Evolutionary conservation across 441 rosid genomes (phyloP).

Genomic region (Hypseocharis bilobata): DNA sequence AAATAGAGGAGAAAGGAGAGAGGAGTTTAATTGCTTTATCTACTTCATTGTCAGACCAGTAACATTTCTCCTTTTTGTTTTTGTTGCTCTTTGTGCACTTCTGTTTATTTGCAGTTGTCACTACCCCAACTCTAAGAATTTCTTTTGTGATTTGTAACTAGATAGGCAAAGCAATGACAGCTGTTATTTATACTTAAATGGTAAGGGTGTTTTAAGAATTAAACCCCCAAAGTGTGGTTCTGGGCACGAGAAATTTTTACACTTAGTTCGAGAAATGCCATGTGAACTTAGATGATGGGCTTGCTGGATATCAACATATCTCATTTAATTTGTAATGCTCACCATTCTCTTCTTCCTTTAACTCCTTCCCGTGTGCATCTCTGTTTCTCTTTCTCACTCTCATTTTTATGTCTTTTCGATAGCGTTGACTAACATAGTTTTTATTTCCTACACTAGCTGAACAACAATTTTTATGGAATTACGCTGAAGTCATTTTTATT

Average conservation of each 20-base stretch:
- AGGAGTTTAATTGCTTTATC: no score
- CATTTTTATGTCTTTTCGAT: not conserved
- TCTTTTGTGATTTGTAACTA: no score
- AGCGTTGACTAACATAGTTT: no score
- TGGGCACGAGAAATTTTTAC: not conserved
- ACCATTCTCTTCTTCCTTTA: not conserved
- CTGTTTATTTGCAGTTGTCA: no score
- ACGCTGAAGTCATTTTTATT: constrained; percentile 8
- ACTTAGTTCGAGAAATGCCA: not conserved
- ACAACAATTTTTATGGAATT: constrained; percentile 2
- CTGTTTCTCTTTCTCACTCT: not conserved
- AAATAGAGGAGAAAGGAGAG: no score
- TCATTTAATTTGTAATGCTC: not conserved
- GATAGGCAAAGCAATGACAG: no score
- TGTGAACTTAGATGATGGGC: not conserved
- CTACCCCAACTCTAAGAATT: no score
- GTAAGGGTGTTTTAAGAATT: not conserved
- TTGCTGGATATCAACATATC: not conserved
- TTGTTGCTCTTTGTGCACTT: no score
- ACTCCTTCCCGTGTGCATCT: not conserved
- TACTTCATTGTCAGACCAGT: no score
- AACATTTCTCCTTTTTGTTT: no score
- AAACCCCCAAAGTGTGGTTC: not conserved
- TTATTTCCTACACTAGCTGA: not conserved
- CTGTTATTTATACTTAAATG: no score